These are phyloP conservation scores for Malus hybrid DNA, from an alignment of 331 rosid genomes.

Conservation along the genomic window DNA sequence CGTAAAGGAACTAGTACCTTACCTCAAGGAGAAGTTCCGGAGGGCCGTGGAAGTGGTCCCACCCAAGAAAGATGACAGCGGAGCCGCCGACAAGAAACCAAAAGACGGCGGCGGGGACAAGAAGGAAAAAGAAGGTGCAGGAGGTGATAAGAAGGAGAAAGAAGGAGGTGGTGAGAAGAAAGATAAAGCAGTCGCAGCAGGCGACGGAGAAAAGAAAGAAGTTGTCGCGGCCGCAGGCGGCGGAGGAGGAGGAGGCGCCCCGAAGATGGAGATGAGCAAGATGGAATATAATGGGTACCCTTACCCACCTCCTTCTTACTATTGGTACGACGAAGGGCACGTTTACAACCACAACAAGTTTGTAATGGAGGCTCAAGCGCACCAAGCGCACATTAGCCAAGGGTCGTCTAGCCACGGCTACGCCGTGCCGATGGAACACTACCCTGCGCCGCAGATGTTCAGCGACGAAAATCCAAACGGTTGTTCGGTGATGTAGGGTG, in stretches of 20 bases:
- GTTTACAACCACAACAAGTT: conserved; percentile 38
- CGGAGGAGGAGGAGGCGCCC: conserved; percentile 13
- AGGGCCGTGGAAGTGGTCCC: conserved; percentile 59
- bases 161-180: conserved; percentile 23
- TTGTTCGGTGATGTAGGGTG: conserved; percentile 43
- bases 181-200: conserved; percentile 11
- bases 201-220: conserved; percentile 14
- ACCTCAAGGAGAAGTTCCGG: conserved; percentile 41
- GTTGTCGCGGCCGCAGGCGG: neutral
- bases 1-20: conserved; percentile 36
- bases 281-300: conserved; percentile 53
- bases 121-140: conserved; percentile 15
- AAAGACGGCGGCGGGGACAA: neutral
- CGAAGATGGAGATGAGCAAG: conserved; percentile 45
- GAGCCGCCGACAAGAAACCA: conserved; percentile 18
- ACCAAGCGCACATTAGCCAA: conserved; percentile 26
- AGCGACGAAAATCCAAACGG: conserved; percentile 94
- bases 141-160: conserved; percentile 17
- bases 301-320: conserved; percentile 24
- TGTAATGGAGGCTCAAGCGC: conserved; percentile 44
- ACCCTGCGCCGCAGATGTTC: conserved; percentile 63
- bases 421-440: conserved; percentile 6
- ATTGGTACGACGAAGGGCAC: conserved; percentile 39
- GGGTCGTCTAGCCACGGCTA: conserved; percentile 16
- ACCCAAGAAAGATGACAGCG: conserved; percentile 37